A percentile compares a stretch with the other conserved stretches of the same genome.
These are phyloP conservation scores for Aspergillus avenaceus DNA, from an alignment of 495 filamentous ascomycete genomes.

Conservation along the genomic window DNA sequence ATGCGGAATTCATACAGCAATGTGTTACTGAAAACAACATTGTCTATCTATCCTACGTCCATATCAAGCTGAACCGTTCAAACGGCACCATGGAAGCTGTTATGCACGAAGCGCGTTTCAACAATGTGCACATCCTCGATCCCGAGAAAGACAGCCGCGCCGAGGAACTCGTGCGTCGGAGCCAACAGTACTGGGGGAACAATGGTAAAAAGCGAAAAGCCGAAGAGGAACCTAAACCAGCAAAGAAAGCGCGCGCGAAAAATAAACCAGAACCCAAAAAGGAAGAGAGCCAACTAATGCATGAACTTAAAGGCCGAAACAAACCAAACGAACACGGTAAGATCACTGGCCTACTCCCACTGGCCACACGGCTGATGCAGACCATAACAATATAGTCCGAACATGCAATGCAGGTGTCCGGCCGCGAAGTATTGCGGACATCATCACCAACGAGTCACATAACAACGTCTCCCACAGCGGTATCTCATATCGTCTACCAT, in stretches of 20 bases:
- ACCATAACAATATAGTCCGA: slow-evolving; percentile 27
- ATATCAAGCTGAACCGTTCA: slow-evolving; percentile 51
- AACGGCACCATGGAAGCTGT: slow-evolving; percentile 63
- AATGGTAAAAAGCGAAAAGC: slow-evolving; percentile 36
- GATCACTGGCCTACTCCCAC: slow-evolving; percentile 1
- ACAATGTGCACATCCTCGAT: slow-evolving; percentile 47
- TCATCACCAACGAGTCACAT: slow-evolving; percentile 37
- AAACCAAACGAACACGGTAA: slow-evolving; percentile 35
- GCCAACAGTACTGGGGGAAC: slow-evolving; percentile 54
- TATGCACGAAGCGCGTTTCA: slow-evolving; percentile 58
- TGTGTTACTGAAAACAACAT: slow-evolving; percentile 56
- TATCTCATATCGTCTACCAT: slow-evolving; percentile 52
- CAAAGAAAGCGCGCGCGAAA: slow-evolving; percentile 33
- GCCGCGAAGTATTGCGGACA: slow-evolving; percentile 33
- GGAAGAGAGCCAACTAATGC: slow-evolving; percentile 31
- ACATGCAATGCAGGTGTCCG: slow-evolving; percentile 24
- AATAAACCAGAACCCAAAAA: slow-evolving; percentile 21
- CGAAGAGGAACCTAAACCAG: slow-evolving; percentile 29
- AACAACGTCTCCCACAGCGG: slow-evolving; percentile 39
- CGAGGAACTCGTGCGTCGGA: slow-evolving; percentile 59
- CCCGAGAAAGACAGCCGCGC: slow-evolving; percentile 43
- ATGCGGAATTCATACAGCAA: slow-evolving; percentile 54
- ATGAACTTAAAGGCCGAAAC: slow-evolving; percentile 31
- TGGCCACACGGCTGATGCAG: not conserved
- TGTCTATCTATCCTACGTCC: slow-evolving; percentile 67